Base-by-base conservation (phyloP, 495 filamentous ascomycete species). In the Penicillium cataractarum region DNA sequence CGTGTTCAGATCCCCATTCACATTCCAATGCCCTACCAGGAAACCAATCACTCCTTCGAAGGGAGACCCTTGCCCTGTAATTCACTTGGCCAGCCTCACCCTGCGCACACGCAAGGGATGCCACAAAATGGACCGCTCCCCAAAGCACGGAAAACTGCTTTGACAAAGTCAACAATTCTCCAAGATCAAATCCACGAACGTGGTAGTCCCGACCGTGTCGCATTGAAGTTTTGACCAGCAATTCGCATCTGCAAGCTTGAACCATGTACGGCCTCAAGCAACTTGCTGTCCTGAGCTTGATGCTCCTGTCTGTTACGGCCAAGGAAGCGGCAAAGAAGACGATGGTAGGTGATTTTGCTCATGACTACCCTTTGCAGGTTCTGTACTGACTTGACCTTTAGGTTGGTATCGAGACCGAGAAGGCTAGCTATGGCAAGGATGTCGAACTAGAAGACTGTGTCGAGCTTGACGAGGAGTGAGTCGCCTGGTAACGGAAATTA, bases 201-300 rank as follows among this genome's bases (percentile, higher is more conserved):
- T 26, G 19, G 19, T 27, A 7, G 35, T 42, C 17, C 22, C 49
- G 44, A 42, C 31, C 22, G 22, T 9, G 13, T 56, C 35, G 5
- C 21, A 22, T 56, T 56, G 21, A 10, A 40, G 6, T 56, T 1
- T 8, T 3, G 15, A 7, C 48, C 2, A 52, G 39, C 19, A 2
- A 22, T 51, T 44, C 33, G 19, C 33, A 54, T 55, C 37, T 37
- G 13, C n/a, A 12, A 40, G n/a, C 24, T 22, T 46, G 24, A 37
- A 70, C 37, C 55, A 73, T 73, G 70, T 71, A 65, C 54, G 68
- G 65, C 40, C 56, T 71, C 37, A 73, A 69, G 22, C 64, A 64
- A 46, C 54, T 73, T 13, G 56, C 65, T 3, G 42, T 71, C 17
- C 29, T 71, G 57, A 69, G 70, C 65, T 62, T 71, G 21, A 57